Evolutionary conservation across 768 basidiomycete genomes (phyloP).

Genomic region (Pseudohyphozyma bogoriensis): DNA sequence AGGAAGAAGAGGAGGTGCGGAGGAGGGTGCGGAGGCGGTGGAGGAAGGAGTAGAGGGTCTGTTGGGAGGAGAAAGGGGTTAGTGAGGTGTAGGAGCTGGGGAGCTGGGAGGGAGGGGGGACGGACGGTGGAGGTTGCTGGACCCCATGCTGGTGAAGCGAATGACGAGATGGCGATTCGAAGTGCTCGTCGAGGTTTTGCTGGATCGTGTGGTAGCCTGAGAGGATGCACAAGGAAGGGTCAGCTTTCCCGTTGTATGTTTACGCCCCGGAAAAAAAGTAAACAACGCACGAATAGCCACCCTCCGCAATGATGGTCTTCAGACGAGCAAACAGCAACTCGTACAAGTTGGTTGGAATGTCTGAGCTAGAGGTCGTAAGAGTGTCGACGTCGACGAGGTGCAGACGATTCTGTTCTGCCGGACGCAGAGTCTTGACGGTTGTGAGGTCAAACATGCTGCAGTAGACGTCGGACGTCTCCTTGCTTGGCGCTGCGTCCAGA

Average conservation of each 20-base stretch:
- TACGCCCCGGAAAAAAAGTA: too few species aligned
- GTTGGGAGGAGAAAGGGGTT: background rate
- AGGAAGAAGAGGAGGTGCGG: conserved; percentile 7
- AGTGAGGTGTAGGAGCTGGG: background rate
- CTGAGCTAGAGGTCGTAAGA: background rate
- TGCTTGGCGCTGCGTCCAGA: conserved; percentile 28
- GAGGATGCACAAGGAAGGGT: too few species aligned
- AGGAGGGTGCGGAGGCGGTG: conserved; percentile 49
- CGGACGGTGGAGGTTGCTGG: conserved; percentile 29
- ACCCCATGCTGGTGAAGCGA: conserved; percentile 38
- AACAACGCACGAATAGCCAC: conserved; percentile 7
- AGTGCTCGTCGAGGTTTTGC: conserved; percentile 21
- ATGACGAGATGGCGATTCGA: conserved; percentile 37
- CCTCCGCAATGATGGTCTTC: conserved; percentile 4
- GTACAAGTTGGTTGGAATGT: background rate
- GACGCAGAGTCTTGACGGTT: conserved; percentile 48
- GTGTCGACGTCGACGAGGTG: conserved; percentile 39
- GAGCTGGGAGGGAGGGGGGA: background rate
- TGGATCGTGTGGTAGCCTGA: conserved; percentile 3
- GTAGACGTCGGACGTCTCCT: conserved; percentile 50
- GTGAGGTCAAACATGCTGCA: conserved; percentile 67
- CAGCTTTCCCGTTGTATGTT: too few species aligned
- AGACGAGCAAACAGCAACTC: conserved; percentile 6
- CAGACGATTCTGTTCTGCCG: conserved; percentile 44
- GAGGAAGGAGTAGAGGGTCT: conserved; percentile 57